Evolutionary conservation across 805 yeast genomes (phyloP), one percentile per base, ranked within the genome.

Genomic region (Cyberlindnera bimundalis): DNA sequence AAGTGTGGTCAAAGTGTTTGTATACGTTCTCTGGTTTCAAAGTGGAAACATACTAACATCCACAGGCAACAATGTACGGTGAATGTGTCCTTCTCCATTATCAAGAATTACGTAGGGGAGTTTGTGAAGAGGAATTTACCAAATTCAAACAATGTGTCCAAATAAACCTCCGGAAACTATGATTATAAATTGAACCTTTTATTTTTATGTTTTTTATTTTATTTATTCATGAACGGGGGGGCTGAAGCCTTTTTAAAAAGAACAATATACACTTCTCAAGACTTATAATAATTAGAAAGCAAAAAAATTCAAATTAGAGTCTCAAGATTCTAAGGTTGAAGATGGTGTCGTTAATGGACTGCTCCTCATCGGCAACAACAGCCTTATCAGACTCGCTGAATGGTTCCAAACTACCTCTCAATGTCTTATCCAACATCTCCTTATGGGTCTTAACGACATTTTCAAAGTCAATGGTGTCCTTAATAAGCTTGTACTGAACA

Each of bases 331-430:
- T 81, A 66, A 90, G 74, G 48, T 76, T 74, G 71, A 90, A 81
- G 38, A 77, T 66, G 37, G 96, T 82, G 50, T 86, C 96, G 55
- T 85, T 86, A 65, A 79, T 81, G 48, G 74, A 66, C 63, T 88
- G 95, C 58, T 88, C 95, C 68, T 91, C 98, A 56, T 88, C 95
- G 44, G 84, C 89, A 52, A 93, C 76, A 42, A 85, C 72, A 19
- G 61, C 67, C 19, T 62, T 57, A 37, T 55, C 68, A n/a, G 72
- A 66, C 30, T 72, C 67, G 47, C 68, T 68, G 43, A 63, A 65
- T 30, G 67, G 69, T 27, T 68, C 56, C 50, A 70, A 53, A 57
- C 62, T 63, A 38, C 74, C 76, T 67, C 87, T 83, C 45, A 95
- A 79, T 30, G 89, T 77, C 73, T 90, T 91, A 41, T 76, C 66